These are phyloP conservation scores for Puya raimondii DNA, from an alignment of 176 grass and related monocot species.

Conservation along the genomic window DNA sequence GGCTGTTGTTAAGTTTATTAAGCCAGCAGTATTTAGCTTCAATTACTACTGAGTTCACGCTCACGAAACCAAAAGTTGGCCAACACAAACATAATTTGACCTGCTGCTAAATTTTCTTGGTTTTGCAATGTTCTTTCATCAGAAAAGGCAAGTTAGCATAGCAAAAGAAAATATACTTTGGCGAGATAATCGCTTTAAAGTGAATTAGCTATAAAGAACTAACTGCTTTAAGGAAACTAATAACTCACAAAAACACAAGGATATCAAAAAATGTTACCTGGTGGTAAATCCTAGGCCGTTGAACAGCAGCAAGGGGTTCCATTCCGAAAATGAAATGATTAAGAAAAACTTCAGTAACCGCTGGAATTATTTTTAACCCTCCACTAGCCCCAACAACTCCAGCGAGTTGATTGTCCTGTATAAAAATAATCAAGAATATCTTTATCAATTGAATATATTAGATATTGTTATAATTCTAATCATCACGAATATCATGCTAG, in stretches of 20 bases:
- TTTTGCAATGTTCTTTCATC: background rate
- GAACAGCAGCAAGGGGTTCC: conserved; percentile 61
- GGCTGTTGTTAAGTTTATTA: background rate
- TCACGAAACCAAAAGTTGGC: background rate
- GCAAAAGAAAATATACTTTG: background rate
- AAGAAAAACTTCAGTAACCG: conserved; percentile 57
- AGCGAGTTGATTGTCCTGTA: conserved; percentile 54
- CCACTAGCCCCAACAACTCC: conserved; percentile 77
- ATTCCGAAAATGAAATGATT: conserved; percentile 80
- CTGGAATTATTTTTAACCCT: conserved; percentile 53
- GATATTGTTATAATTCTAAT: background rate
- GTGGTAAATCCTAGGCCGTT: conserved; percentile 68
- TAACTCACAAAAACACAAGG: background rate
- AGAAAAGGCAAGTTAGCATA: background rate
- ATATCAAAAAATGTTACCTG: conserved; percentile 19
- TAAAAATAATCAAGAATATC: background rate
- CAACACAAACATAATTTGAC: too few species aligned
- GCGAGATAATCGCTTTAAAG: background rate
- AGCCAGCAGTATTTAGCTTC: background rate
- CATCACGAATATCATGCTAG: background rate
- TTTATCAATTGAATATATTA: background rate
- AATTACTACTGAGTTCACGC: background rate
- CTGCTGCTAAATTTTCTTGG: too few species aligned
- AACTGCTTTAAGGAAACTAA: background rate
- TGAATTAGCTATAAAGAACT: background rate